Evolutionary conservation across 148 eudicot species (phyloP).

Genomic region (Vaccinium vitisidaea): DNA sequence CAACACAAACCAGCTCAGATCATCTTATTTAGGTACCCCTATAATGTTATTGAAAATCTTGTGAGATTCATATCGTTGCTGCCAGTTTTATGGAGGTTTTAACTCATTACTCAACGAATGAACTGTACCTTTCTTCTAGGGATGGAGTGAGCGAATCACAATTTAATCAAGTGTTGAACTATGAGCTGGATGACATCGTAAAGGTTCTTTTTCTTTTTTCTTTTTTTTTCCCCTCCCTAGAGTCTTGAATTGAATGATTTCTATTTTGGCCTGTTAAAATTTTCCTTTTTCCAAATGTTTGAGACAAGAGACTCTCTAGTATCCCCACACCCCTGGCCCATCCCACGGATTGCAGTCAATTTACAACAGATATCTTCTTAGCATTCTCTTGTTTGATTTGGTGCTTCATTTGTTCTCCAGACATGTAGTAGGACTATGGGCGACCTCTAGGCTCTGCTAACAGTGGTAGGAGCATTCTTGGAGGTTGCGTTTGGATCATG

Average conservation of each 20-base stretch:
- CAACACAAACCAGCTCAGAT: slow-evolving; percentile 72
- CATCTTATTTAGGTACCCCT: slow-evolving; percentile 70
- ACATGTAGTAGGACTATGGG: background rate
- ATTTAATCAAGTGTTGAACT: slow-evolving; percentile 66
- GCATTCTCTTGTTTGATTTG: background rate
- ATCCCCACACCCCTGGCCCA: too few relatives aligned
- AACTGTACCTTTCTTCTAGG: slow-evolving; percentile 37
- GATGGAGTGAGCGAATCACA: slow-evolving; percentile 90
- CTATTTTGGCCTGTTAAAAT: background rate
- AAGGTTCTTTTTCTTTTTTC: slow-evolving; percentile 47
- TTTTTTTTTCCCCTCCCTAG: too few relatives aligned
- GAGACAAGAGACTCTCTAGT: too few relatives aligned
- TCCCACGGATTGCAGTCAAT: too few relatives aligned
- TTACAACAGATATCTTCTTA: too few relatives aligned
- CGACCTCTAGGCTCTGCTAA: background rate
- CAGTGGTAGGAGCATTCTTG: background rate
- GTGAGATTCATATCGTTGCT: too few relatives aligned
- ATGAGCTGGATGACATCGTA: slow-evolving; percentile 80
- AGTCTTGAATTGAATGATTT: too few relatives aligned
- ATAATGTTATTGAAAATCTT: background rate
- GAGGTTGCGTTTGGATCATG: too few relatives aligned
- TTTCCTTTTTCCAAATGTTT: background rate
- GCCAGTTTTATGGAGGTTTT: too few relatives aligned
- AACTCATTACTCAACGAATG: background rate
- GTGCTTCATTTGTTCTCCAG: background rate